These are phyloP conservation scores for Podaxis mareebaensis DNA, from an alignment of 768 basidiomycete species.

Conservation along the genomic window DNA sequence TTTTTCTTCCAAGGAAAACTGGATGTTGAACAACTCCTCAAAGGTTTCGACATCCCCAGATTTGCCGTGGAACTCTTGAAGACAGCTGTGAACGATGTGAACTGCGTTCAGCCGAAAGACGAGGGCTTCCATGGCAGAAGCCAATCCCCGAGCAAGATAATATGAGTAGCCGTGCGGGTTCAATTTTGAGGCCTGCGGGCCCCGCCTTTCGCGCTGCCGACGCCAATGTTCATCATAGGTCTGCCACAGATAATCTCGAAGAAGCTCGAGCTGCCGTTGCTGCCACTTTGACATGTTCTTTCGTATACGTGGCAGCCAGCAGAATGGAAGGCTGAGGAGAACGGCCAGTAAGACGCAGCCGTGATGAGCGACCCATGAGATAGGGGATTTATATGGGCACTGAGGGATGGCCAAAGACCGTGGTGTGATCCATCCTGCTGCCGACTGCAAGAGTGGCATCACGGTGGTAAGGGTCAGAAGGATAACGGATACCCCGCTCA, in stretches of 20 bases:
- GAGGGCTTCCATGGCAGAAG: conserved; percentile 4
- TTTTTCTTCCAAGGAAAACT: background rate
- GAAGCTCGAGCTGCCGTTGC: background rate
- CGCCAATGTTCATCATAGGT: conserved; percentile 6
- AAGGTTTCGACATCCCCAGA: background rate
- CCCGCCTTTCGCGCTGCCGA: background rate
- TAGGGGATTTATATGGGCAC: conserved; percentile 13
- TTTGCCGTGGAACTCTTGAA: conserved; percentile 6
- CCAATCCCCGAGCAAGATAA: background rate
- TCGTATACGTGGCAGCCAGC: background rate
- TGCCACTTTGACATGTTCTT: background rate
- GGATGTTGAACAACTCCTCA: background rate
- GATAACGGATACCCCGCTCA: background rate
- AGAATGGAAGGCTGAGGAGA: background rate
- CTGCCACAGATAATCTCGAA: conserved; percentile 5
- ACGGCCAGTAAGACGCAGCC: background rate
- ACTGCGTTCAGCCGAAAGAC: background rate
- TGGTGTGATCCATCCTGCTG: conserved; percentile 1
- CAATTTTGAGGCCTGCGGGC: background rate
- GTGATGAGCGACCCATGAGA: conserved; percentile 7
- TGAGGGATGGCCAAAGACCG: conserved; percentile 1
- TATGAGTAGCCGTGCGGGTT: background rate
- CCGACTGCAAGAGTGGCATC: conserved; percentile 6
- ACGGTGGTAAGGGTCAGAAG: background rate
- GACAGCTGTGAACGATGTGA: background rate